Percentiles rank a stretch among this genome's conserved stretches.
These are phyloP conservation scores for Pseudonitzschia multiseries DNA, from an alignment of 108 stramenopile species.

Conservation along the genomic window DNA sequence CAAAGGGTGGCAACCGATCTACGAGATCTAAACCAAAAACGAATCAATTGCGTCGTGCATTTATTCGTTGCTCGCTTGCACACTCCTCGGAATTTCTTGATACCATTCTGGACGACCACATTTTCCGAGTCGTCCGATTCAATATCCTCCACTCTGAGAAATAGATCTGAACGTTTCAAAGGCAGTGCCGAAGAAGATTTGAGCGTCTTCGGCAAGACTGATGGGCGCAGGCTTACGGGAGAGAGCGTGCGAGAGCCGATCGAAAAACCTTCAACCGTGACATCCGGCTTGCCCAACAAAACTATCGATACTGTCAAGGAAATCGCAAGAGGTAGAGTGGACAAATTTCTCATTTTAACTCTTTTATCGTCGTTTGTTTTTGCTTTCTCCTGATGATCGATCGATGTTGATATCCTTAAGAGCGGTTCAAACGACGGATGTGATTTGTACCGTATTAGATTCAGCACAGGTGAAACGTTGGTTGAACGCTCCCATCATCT, in stretches of 20 bases:
- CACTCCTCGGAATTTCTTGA: conserved; percentile 8
- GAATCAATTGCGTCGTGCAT: conserved; percentile 11
- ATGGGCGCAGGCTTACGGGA: background rate
- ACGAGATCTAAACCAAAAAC: conserved; percentile 13
- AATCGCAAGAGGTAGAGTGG: background rate
- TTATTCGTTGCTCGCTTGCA: conserved; percentile 3
- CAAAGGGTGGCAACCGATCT: conserved; percentile 20
- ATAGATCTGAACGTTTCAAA: background rate
- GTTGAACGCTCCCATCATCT: too few species aligned
- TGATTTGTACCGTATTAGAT: too few species aligned
- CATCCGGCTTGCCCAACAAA: background rate
- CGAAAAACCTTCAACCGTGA: conserved; percentile 12
- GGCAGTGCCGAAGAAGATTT: background rate
- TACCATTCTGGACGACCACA: background rate
- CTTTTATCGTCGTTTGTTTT: background rate
- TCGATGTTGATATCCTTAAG: background rate
- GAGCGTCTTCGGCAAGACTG: background rate
- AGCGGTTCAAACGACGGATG: too few species aligned
- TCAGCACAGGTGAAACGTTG: too few species aligned
- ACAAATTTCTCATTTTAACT: background rate
- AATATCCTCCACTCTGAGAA: background rate
- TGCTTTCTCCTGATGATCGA: background rate
- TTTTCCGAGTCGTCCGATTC: background rate
- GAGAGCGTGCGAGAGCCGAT: background rate
- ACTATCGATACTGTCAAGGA: conserved; percentile 1